A percentile compares a stretch with the other conserved stretches of the same genome.
phyloP scores from a whole-genome alignment of 768 basidiomycete species.

The Kwoniella sp. region DNA sequence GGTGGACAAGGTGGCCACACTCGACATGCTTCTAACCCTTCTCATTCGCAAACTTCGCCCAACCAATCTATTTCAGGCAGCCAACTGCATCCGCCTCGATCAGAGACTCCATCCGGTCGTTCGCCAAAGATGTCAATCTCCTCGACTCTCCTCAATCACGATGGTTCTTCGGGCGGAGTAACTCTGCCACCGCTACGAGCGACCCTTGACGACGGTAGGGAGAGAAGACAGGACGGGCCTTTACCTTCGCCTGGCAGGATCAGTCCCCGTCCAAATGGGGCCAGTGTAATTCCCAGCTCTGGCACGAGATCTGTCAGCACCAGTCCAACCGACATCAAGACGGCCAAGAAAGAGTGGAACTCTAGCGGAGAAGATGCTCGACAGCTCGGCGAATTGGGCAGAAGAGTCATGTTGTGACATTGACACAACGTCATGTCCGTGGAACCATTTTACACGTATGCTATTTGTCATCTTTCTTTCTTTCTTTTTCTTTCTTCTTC shows the following conservation, averaged over 20 bases:
- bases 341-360: slow-evolving; percentile 11
- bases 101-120: slow-evolving; percentile 18
- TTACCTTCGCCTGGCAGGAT: slow-evolving; percentile 13
- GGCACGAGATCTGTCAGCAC: background rate
- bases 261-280: slow-evolving; percentile 6
- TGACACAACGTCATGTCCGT: background rate
- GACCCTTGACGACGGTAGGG: slow-evolving; percentile 27
- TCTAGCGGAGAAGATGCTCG: slow-evolving; percentile 29
- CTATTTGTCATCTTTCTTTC: no score
- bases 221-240: slow-evolving; percentile 2
- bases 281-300: background rate
- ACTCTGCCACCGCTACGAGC: slow-evolving; percentile 40
- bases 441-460: background rate
- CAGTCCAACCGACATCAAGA: slow-evolving; percentile 16
- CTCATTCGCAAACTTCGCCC: slow-evolving; percentile 9
- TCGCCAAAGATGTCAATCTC: slow-evolving; percentile 37
- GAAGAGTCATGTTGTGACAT: slow-evolving; percentile 22
- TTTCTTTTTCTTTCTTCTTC: no score
- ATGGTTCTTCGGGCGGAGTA: slow-evolving; percentile 17
- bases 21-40: slow-evolving; percentile 17
- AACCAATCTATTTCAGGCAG: slow-evolving; percentile 7
- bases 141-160: slow-evolving; percentile 17
- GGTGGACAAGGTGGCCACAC: slow-evolving; percentile 7
- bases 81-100: slow-evolving; percentile 19
- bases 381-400: slow-evolving; percentile 34